Base-by-base conservation (phyloP, 371 early-diverging fungal species). In the Gilbertella persicaria region DNA sequence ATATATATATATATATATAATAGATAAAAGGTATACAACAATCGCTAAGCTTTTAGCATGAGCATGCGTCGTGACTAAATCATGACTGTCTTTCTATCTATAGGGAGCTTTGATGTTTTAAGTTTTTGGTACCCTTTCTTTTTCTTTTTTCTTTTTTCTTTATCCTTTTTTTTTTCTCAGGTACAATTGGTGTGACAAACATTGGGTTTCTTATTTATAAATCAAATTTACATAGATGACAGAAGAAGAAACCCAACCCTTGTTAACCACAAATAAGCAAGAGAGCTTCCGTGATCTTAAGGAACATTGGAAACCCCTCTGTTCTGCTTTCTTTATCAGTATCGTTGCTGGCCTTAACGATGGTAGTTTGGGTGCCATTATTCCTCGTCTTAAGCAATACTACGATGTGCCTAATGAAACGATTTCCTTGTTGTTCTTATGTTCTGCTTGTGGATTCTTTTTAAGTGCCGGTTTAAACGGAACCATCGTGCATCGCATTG, bases 311-410 rank as follows among this genome's bases (percentile, higher is more conserved):
- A 52, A 54, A 6, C 53, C 65, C 38, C 35, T 64, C 8, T 12
- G 43, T 0, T 17, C 56, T 30, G 45, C 56, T 4, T 63, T 55
- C 26, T 63, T 47, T 37, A 62, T 67, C n/a, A 45, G 48, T n/a
- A 49, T 63, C 2, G 43, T 67, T 16, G 59, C 59, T 38, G 70
- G 70, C 21, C 36, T 69, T 5, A 66, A 69, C 26, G 70, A 69
- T 50, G 70, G 70, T 36, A 60, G 54, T 36, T 30, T 69, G 19
- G 70, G 66, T 20, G 52, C 63, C 9, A 66, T 69, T 29, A 62
- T 69, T 30, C 70, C 70, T 44, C 30, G 59, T 8, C 17, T 69
- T 14, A 62, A 60, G 30, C 20, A 54, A 3, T 60, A 62, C 13
- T 69, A 69, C 50, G 36, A 25, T 33, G 46, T 69, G 10, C 37